Conservation (phyloP, 768 basidiomycete genomes). For the Rhizopogon vulgaris region DNA sequence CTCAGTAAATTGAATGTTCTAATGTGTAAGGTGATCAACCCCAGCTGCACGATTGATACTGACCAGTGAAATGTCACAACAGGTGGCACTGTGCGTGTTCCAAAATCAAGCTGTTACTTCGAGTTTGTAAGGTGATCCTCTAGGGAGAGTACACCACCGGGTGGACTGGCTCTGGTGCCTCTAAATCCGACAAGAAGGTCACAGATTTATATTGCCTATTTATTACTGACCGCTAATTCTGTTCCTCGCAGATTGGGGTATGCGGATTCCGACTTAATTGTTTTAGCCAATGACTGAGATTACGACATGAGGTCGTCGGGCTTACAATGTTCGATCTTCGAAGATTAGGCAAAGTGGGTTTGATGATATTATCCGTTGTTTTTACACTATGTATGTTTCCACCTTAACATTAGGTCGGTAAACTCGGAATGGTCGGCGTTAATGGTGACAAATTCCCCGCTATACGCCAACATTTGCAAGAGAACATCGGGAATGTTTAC, state of each 20-base stretch:
- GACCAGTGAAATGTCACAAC: slow-evolving; percentile 6
- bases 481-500: slow-evolving; percentile 81
- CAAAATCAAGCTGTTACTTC: background rate
- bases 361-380: background rate
- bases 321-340: slow-evolving; percentile 87
- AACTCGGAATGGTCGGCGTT: slow-evolving; percentile 84
- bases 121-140: background rate
- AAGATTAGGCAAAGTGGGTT: slow-evolving; percentile 66
- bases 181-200: slow-evolving; percentile 93
- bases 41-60: background rate
- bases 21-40: slow-evolving; percentile 55
- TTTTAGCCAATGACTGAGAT: slow-evolving; percentile 10
- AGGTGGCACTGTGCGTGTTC: slow-evolving; percentile 41
- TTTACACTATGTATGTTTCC: slow-evolving; percentile 11
- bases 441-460: slow-evolving; percentile 85
- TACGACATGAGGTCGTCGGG: slow-evolving; percentile 64
- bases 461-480: slow-evolving; percentile 71
- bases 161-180: slow-evolving; percentile 89
- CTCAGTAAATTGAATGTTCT: slow-evolving; percentile 57
- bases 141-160: slow-evolving; percentile 92
- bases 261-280: slow-evolving; percentile 17
- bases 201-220: slow-evolving; percentile 6
- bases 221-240: background rate
- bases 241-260: slow-evolving; percentile 56
- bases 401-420: slow-evolving; percentile 44